Evolutionary conservation across 164 flowering plant genomes (phyloP), one percentile per base, ranked within the genome.

Genomic region (Nymphaea thermarum): DNA sequence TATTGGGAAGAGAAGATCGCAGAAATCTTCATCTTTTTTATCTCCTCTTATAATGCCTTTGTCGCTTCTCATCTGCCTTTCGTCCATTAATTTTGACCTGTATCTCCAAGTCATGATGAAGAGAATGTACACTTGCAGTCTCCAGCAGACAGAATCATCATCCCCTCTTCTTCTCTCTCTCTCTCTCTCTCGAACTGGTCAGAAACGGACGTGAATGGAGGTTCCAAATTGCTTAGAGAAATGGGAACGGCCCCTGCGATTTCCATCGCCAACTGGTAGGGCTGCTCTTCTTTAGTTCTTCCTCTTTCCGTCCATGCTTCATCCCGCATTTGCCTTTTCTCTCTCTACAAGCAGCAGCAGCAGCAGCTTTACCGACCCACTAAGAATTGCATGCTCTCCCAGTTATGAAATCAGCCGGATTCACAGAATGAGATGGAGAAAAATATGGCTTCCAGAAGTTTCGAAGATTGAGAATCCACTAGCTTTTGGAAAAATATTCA

Each of bases 131-230:
- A 57, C 67, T 55, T 82, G 78, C 79, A 79, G 10, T 77, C 72
- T 65, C 57, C 63, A 17, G 80, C 82, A 69, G 83, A 82, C 87
- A 81, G 64, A 76, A 85, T 85, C 74, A 83, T 83, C 36, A 71
- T 67, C 44, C 74, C 45, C 65, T 84, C 64, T 70, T 74, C 36
- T 1, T 25, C 36, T 25, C 36, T 25, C 36, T 25, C 36, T 25
- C 36, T 25, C 36, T 25, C 36, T 25, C 36, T 25, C 36, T 25
- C 36, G 36, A 25, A 65, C 12, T 60, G 69, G 72, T 53, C 68
- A 76, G 73, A 71, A 64, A 66, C 65, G 70, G 60, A 72, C 36
- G 36, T 25, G 36, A 25, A 25, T 25, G 76, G 65, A 65, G 45
- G 57, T 15, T 51, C 57, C 14, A 8, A 71, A 68, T 67, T 74